Evolutionary conservation across 2,329 filamentous ascomycete species (phyloP), one percentile per base, ranked within the genome.

Genomic region (Tolypocladium inflatum): DNA sequence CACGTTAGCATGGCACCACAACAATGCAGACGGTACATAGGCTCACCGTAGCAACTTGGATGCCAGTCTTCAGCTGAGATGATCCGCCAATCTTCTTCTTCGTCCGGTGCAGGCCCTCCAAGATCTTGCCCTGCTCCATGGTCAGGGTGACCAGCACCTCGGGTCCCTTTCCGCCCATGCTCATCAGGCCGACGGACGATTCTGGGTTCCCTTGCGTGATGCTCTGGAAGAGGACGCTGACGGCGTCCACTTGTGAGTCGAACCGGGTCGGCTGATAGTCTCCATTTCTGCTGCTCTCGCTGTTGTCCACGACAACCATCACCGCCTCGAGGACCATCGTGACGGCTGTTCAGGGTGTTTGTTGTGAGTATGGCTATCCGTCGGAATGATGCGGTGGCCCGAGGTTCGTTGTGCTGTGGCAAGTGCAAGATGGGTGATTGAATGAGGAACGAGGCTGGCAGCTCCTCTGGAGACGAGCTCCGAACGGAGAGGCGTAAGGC

Each of bases 261-360:
- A 92, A 99, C 75, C 94, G 86, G 65, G 92, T 95, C 59, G 94
- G 93, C 70, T 90, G 89, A 74, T 81, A 83, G 74, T 99, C 94
- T 71, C 95, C 94, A 77, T 99, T 99, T 73, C 94, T 87, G 80
- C 91, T 96, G 79, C 89, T 92, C 80, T 99, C 94, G 80, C 92
- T 97, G 82, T 97, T 99, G 83, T 99, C 94, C 70, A 97, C 91
- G 82, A 97, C 87, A 75, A 99, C 90, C 92, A 99, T 97, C 63
- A 96, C 95, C 79, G 94, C 95, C 86, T 99, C 94, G 76, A 99
- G 87, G 77, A 88, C 90, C 94, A 99, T 99, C 71, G 82, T 92
- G 85, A 74, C 76, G 74, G 74, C 68, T 63, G 62, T 62, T 60
- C 7, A 35, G 50, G 42, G 57, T 60, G 39, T 57, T 39, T 52